phyloP scores from a whole-genome alignment of 1,139 yeast species.

The Casaregolazyma suthepensis region DNA sequence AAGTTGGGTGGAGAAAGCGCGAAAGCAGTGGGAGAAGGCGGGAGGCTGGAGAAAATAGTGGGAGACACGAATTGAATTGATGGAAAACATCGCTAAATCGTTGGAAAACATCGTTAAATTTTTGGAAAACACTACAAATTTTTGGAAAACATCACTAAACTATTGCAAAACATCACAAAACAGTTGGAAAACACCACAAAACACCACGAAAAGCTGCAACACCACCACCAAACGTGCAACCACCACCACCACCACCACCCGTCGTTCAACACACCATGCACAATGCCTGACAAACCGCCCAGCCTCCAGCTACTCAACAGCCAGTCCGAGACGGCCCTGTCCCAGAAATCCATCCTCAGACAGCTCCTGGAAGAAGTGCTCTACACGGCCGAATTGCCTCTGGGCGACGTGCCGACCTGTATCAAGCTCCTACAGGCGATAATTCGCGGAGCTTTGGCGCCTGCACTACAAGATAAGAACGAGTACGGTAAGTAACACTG shows the following conservation, averaged over 20 bases:
- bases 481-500: constrained; percentile 1
- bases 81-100: neutral
- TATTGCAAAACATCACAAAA: too few species aligned
- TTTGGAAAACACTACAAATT: neutral
- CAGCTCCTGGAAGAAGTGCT: constrained; percentile 13
- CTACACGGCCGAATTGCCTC: constrained; percentile 1
- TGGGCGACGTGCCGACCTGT: constrained; percentile 9
- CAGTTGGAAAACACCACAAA: neutral
- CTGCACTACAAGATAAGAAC: constrained; percentile 1
- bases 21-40: too few species aligned
- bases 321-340: constrained; percentile 13
- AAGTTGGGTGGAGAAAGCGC: neutral
- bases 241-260: neutral
- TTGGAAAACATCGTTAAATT: neutral
- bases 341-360: constrained; percentile 10
- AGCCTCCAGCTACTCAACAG: constrained; percentile 7
- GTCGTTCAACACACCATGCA: too few species aligned
- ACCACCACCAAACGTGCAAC: too few species aligned
- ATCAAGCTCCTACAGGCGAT: constrained; percentile 12
- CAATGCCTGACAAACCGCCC: neutral
- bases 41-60: too few species aligned
- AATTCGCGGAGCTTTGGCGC: constrained; percentile 10
- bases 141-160: too few species aligned
- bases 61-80: neutral
- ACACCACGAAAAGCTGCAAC: neutral